A percentile compares a stretch with the other conserved stretches of the same genome.
phyloP scores from a whole-genome alignment of 129 eudicot species.

The Flaveria trinervia region DNA sequence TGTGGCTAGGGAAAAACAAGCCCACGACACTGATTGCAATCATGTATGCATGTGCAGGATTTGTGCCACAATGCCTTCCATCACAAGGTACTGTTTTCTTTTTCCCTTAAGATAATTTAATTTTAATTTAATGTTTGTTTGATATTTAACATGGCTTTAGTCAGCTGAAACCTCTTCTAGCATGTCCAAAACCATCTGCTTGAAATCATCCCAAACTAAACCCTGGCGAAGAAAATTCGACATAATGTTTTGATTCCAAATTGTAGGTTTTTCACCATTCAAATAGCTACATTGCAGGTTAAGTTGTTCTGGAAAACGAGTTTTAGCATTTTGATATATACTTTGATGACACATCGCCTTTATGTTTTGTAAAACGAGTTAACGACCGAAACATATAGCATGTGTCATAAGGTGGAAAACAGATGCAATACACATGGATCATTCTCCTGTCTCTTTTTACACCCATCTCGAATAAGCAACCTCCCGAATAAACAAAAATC shows the following conservation, averaged over 20 bases:
- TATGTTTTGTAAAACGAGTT: neutral
- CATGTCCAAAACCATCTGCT: neutral
- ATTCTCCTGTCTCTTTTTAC: neutral
- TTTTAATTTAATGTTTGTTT: neutral
- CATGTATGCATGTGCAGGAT: constrained; percentile 78
- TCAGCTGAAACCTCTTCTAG: constrained; percentile 87
- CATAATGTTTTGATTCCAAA: neutral
- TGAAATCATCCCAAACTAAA: neutral
- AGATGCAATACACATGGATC: neutral
- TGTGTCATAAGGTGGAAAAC: neutral
- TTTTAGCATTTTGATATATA: neutral
- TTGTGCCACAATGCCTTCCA: constrained; percentile 98
- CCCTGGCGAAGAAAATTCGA: neutral
- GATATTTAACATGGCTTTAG: constrained; percentile 71
- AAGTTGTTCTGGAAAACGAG: neutral
- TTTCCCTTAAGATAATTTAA: too few species aligned
- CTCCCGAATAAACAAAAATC: neutral
- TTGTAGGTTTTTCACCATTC: neutral
- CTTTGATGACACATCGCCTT: neutral
- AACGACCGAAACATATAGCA: neutral
- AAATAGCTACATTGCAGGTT: neutral
- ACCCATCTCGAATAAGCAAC: constrained; percentile 1
- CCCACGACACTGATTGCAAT: constrained; percentile 88
- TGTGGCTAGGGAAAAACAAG: constrained; percentile 94
- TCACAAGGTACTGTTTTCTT: constrained; percentile 62